These are phyloP conservation scores for Vaccinium vitisidaea DNA, from an alignment of 148 eudicot species.

Conservation along the genomic window DNA sequence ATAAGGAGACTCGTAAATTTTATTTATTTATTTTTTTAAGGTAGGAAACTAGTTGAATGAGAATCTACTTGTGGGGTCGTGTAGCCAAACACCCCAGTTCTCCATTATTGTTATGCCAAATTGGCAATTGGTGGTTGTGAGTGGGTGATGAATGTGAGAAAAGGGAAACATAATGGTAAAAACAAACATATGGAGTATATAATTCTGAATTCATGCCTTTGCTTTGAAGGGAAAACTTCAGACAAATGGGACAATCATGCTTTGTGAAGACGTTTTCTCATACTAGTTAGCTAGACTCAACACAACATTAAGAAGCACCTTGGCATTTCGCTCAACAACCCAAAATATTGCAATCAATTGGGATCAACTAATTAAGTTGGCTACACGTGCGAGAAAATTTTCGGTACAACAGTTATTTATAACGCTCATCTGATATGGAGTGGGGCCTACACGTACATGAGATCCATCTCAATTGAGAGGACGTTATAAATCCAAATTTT, in stretches of 20 bases:
- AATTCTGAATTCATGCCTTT: not conserved
- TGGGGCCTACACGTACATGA: no score
- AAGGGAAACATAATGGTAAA: not conserved
- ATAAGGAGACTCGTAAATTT: no score
- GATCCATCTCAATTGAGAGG: no score
- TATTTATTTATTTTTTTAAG: no score
- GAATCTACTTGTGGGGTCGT: not conserved
- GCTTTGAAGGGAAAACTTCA: constrained; percentile 10
- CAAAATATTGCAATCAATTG: not conserved
- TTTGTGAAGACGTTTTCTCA: not conserved
- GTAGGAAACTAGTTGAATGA: not conserved
- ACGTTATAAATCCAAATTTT: no score
- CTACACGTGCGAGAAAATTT: no score
- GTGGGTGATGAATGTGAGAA: not conserved
- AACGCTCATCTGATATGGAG: no score
- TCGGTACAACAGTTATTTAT: no score
- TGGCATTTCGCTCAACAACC: no score
- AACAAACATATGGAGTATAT: not conserved
- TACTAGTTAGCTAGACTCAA: not conserved
- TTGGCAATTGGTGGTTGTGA: constrained; percentile 7
- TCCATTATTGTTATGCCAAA: not conserved
- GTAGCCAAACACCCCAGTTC: not conserved
- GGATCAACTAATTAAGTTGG: no score
- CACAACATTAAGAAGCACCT: not conserved
- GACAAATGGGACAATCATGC: constrained; percentile 9